Evolutionary conservation across 1,284 basidiomycete genomes (phyloP).

Genomic region (Tilletia setariae): DNA sequence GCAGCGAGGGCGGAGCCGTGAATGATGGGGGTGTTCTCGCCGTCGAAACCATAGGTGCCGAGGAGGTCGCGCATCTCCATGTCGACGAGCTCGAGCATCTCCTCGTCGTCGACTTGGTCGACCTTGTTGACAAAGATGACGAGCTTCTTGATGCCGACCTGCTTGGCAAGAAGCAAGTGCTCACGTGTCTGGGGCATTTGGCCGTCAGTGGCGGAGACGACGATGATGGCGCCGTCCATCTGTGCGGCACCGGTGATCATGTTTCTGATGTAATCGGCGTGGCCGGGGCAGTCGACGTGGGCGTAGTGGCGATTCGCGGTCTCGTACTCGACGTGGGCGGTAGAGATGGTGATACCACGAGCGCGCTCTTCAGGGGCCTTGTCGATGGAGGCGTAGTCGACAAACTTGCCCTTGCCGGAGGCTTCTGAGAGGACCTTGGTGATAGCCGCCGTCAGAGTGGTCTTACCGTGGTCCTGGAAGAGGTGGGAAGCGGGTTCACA

Average conservation of each 20-base stretch:
- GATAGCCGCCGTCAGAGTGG: conserved; percentile 96
- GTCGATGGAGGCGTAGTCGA: conserved; percentile 97
- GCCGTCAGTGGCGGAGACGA: conserved; percentile 97
- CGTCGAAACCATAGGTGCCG: conserved; percentile 79
- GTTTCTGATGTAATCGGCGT: conserved; percentile 64
- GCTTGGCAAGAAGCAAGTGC: conserved; percentile 92
- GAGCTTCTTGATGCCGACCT: conserved; percentile 96
- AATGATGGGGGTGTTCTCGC: conserved; percentile 93
- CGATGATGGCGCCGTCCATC: conserved; percentile 70
- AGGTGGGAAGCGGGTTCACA: not conserved
- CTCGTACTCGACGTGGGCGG: conserved; percentile 94
- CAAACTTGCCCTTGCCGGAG: conserved; percentile 81
- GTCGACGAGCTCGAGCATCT: conserved; percentile 99
- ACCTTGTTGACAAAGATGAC: conserved; percentile 99
- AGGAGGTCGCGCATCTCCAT: conserved; percentile 99
- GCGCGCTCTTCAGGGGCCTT: conserved; percentile 99
- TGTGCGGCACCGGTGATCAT: conserved; percentile 99
- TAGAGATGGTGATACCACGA: conserved; percentile 93
- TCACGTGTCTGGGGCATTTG: conserved; percentile 99
- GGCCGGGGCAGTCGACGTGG: conserved; percentile 92
- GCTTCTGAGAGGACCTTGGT: conserved; percentile 83
- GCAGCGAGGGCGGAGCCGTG: conserved; percentile 96
- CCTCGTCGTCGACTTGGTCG: conserved; percentile 90
- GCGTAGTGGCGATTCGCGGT: conserved; percentile 85
- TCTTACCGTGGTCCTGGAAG: conserved; percentile 61